phyloP scores from a whole-genome alignment of 768 basidiomycete species.

The Tricholoma matsutake region DNA sequence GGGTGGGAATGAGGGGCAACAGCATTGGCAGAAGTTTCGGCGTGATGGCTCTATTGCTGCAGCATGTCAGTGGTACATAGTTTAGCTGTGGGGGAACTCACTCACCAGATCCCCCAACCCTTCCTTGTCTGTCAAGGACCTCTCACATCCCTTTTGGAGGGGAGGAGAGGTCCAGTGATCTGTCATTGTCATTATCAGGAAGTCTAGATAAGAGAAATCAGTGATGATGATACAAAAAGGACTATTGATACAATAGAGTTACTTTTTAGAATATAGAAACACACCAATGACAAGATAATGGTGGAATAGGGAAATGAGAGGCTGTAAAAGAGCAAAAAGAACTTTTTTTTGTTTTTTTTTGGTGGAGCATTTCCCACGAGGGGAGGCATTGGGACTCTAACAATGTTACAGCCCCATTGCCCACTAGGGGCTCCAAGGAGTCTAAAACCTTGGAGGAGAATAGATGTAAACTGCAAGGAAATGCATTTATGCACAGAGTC shows the following conservation, averaged over 20 bases:
- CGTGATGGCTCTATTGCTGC: slow-evolving; percentile 13
- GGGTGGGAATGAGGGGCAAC: not conserved
- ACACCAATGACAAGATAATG: not conserved
- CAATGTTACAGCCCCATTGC: too few relatives aligned
- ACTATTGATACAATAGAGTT: not conserved
- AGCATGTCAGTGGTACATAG: not conserved
- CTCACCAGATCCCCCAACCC: not conserved
- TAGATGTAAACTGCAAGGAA: too few relatives aligned
- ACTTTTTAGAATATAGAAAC: not conserved
- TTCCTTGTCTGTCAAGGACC: not conserved
- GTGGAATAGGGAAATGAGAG: not conserved
- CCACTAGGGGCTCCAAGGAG: too few relatives aligned
- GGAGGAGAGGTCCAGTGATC: not conserved
- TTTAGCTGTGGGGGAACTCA: not conserved
- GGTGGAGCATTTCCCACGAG: too few relatives aligned
- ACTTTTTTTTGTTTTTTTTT: too few relatives aligned
- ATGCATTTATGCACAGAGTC: too few relatives aligned
- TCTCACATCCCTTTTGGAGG: not conserved
- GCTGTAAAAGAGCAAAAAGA: not conserved
- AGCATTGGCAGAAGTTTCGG: too few relatives aligned
- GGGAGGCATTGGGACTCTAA: too few relatives aligned
- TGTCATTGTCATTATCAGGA: not conserved
- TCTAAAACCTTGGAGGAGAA: too few relatives aligned
- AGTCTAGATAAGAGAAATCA: not conserved
- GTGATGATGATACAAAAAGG: not conserved